Base-by-base conservation (phyloP, 371 early-diverging fungal species). In the Saksenaea vasiformis region DNA sequence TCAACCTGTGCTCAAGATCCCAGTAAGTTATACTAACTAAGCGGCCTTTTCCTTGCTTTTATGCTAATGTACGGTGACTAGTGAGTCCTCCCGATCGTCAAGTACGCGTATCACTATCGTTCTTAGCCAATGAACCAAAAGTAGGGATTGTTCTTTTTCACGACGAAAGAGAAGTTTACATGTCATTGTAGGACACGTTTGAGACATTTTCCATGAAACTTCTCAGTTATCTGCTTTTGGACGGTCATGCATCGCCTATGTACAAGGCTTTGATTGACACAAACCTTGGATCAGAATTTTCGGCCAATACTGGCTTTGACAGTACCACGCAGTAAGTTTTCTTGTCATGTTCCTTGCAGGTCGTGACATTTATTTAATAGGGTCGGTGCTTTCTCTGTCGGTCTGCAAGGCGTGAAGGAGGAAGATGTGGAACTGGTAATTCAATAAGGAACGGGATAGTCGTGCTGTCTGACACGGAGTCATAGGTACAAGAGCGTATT, bases 221-320 rank as follows among this genome's bases (percentile, higher is more conserved):
- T 31, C 82, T 97, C 22, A 86, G 93, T 3, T 86, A 85, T 60
- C 82, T 98, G 56, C 80, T 98, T 22, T 74, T 92, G 22, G 91
- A 92, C 73, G 97, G 97, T 26, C 90, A 93, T 55, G 88, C 95
- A 15, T 89, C 95, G 11, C 98, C 98, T 13, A 91, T 98, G 93
- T 94, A 95, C 74, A 85, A 95, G 74, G 93, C 94, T n/a, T 80
- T 98, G 71, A 95, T 98, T 47, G 96, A 96, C 70, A 85, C 92
- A 38, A 90, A 92, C 47, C 72, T 98, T n/a, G 97, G 96, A 14
- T 85, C 93, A 0, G 98, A 96, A 61, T 98, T 93, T 77, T 89
- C 93, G 38, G 84, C 93, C 9, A 93, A 90, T 61, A 94, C 93
- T 7, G 98, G 98, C 11, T 95, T 93, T 67, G 92, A 93, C 69